A percentile compares a stretch with the other conserved stretches of the same genome.
Evolutionary conservation across 306 rosid species (phyloP).

Genomic region (Cicer judaicum): DNA sequence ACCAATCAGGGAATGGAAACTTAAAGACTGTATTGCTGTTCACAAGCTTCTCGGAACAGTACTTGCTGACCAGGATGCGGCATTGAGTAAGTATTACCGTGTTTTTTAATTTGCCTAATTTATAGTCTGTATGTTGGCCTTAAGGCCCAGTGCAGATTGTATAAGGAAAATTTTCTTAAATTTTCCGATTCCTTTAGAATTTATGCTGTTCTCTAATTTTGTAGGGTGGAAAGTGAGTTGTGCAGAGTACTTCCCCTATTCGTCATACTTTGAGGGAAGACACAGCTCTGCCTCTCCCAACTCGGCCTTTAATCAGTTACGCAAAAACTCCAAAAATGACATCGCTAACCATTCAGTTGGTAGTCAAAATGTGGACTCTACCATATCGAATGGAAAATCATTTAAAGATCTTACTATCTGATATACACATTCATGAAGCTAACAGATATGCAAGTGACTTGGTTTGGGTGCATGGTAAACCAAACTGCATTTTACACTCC

Average conservation of each 20-base stretch:
- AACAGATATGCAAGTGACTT: conserved; percentile 16
- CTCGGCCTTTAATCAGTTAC: conserved; percentile 56
- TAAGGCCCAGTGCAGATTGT: conserved; percentile 1
- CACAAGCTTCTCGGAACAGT: conserved; percentile 75
- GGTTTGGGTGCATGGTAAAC: conserved; percentile 45
- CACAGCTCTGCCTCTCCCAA: conserved; percentile 76
- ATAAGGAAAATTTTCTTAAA: not conserved
- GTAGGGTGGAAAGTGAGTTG: conserved; percentile 93
- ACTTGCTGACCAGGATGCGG: conserved; percentile 66
- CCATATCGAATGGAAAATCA: conserved; percentile 70
- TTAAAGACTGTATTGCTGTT: conserved; percentile 75
- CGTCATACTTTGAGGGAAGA: conserved; percentile 75
- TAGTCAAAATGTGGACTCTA: conserved; percentile 51
- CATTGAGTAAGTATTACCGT: conserved; percentile 64
- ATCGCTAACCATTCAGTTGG: conserved; percentile 47
- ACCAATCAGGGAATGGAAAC: conserved; percentile 73
- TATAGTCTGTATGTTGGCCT: conserved; percentile 20
- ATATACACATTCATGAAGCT: conserved; percentile 35
- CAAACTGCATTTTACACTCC: conserved; percentile 43
- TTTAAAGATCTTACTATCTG: conserved; percentile 66
- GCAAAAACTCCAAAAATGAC: conserved; percentile 65
- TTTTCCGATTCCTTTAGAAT: not conserved
- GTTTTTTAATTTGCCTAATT: not conserved
- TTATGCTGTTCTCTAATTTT: conserved; percentile 17
- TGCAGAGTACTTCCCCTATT: conserved; percentile 75